Conservation (phyloP, 352 stramenopile species). For the Globisporangium recalcitrans region DNA sequence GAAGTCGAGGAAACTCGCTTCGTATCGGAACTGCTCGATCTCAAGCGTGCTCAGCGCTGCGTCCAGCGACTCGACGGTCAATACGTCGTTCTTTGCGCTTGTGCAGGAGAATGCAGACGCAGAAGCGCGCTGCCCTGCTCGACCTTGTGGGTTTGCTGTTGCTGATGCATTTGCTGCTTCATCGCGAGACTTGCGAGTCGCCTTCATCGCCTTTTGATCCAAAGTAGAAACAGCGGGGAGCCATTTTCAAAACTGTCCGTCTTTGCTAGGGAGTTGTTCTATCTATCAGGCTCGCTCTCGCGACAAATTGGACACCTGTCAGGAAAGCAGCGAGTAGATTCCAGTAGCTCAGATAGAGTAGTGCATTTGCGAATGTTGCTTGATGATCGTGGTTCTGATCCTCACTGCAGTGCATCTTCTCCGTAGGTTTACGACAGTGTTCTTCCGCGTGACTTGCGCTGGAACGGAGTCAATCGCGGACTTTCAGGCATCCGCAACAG, state of each 20-base stretch:
- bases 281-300: no score
- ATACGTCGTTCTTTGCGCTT: background rate
- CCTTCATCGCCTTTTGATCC: background rate
- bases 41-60: background rate
- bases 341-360: no score
- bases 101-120: background rate
- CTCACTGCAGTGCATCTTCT: background rate
- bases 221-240: no score
- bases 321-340: no score
- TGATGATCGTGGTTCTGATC: no score
- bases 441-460: conserved; percentile 9
- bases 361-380: no score
- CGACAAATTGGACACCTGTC: no score
- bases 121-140: background rate
- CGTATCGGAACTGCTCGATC: background rate
- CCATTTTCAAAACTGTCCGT: no score
- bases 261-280: no score
- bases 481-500: background rate
- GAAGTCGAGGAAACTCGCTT: background rate
- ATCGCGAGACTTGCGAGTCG: background rate
- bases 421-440: background rate
- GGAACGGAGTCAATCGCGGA: conserved; percentile 8
- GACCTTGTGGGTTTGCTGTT: background rate
- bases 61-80: background rate
- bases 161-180: background rate